These are phyloP conservation scores for Coemansia asiatica DNA, from an alignment of 192 early-diverging fungal genomes.

Conservation along the genomic window DNA sequence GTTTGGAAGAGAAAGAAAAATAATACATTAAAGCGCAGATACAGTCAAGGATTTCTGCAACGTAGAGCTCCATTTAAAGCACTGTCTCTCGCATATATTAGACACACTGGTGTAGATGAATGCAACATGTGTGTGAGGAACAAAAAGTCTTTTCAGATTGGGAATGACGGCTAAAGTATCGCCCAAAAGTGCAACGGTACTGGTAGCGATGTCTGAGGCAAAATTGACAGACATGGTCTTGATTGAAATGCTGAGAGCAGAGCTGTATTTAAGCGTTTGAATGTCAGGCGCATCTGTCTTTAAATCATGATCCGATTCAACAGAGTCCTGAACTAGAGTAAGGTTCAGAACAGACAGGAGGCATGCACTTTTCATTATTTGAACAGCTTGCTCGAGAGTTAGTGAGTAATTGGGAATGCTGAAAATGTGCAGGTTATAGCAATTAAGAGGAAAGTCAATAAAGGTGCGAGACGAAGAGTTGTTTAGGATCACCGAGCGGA, in stretches of 20 bases:
- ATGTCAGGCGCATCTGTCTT: neutral
- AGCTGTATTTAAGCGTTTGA: neutral
- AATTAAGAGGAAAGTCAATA: neutral
- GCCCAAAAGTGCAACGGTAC: neutral
- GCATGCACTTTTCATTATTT: neutral
- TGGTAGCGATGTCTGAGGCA: neutral
- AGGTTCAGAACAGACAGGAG: neutral
- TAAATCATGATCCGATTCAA: neutral
- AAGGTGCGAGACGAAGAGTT: neutral
- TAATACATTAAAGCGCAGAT: neutral
- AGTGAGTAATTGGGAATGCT: neutral
- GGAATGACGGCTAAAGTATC: neutral
- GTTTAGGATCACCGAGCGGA: neutral
- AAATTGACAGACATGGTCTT: neutral
- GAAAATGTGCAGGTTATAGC: neutral
- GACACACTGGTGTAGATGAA: too few relatives aligned
- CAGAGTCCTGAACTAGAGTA: neutral
- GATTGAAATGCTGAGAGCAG: neutral
- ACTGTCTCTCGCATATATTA: too few relatives aligned
- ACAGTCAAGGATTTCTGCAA: neutral
- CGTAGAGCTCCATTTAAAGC: neutral
- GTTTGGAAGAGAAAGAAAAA: too few relatives aligned
- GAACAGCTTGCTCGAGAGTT: neutral
- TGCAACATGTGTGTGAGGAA: neutral
- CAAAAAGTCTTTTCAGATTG: neutral